These are phyloP conservation scores for Boletus patriciae DNA, from an alignment of 768 basidiomycete species.

Conservation along the genomic window DNA sequence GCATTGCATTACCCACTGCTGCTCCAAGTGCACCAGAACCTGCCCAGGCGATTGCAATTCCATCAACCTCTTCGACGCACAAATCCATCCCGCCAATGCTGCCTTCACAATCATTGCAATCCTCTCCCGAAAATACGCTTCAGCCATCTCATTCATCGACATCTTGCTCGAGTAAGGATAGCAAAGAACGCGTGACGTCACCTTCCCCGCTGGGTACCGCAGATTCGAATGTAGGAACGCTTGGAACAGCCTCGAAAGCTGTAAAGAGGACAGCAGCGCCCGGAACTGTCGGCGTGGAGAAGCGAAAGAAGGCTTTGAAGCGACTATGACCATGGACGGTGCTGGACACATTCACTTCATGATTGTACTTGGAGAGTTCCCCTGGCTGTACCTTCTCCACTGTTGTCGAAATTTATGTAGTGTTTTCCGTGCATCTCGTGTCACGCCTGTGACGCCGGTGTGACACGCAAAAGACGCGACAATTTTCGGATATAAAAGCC, in stretches of 20 bases:
- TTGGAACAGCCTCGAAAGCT: constrained; percentile 50
- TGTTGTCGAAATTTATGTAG: constrained; percentile 6
- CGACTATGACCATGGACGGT: constrained; percentile 47
- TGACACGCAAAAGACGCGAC: constrained; percentile 18
- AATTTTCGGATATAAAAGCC: constrained; percentile 15
- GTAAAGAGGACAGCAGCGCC: constrained; percentile 65
- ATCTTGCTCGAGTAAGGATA: constrained; percentile 30
- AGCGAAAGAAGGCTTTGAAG: constrained; percentile 87
- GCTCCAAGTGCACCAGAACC: constrained; percentile 24
- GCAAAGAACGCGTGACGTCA: constrained; percentile 63
- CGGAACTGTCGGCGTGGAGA: constrained; percentile 62
- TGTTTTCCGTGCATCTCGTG: background rate
- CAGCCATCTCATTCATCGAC: constrained; percentile 39
- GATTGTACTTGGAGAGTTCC: constrained; percentile 1
- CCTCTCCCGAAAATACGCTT: constrained; percentile 41
- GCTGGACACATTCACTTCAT: background rate
- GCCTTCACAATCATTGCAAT: constrained; percentile 39
- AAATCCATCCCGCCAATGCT: constrained; percentile 45
- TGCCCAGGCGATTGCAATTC: constrained; percentile 38
- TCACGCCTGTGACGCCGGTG: constrained; percentile 21
- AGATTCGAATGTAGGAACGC: constrained; percentile 61
- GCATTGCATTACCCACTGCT: constrained; percentile 14
- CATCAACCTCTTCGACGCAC: constrained; percentile 41
- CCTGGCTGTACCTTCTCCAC: background rate
- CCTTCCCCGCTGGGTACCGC: constrained; percentile 71